A percentile compares a stretch with the other conserved stretches of the same genome.
These are phyloP conservation scores for Orbilia ellipsospora DNA, from an alignment of 2,329 filamentous ascomycete species.

Conservation along the genomic window DNA sequence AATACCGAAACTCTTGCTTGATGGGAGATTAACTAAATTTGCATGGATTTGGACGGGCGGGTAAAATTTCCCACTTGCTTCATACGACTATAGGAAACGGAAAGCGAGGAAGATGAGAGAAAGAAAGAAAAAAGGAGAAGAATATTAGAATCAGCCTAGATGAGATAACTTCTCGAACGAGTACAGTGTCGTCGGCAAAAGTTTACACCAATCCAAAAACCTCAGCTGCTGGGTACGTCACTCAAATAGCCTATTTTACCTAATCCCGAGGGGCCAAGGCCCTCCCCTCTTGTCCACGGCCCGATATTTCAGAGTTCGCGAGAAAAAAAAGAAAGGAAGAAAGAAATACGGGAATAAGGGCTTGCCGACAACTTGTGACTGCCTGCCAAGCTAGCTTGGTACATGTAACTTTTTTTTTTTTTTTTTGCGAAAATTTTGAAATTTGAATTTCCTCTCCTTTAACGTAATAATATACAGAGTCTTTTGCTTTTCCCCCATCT, in stretches of 20 bases:
- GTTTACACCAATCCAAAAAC: no score
- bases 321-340: conserved; percentile 1
- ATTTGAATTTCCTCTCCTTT: not conserved
- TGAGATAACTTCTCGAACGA: no score
- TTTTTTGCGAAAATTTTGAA: not conserved
- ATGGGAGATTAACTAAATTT: not conserved
- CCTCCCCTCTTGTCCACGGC: no score
- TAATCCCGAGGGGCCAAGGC: conserved; percentile 10
- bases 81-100: not conserved
- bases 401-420: no score
- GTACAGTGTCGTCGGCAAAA: no score
- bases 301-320: not conserved
- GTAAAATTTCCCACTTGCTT: conserved; percentile 6
- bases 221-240: not conserved
- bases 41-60: conserved; percentile 2
- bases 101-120: no score
- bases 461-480: not conserved
- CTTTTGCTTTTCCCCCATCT: conserved; percentile 2
- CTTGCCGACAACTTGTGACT: not conserved
- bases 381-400: no score
- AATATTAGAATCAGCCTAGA: no score
- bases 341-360: conserved; percentile 3
- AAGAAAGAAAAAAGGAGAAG: no score
- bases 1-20: not conserved
- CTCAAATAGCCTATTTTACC: conserved; percentile 45